phyloP scores from a whole-genome alignment of 1,284 basidiomycete species.

The Heimioporus retisporus region DNA sequence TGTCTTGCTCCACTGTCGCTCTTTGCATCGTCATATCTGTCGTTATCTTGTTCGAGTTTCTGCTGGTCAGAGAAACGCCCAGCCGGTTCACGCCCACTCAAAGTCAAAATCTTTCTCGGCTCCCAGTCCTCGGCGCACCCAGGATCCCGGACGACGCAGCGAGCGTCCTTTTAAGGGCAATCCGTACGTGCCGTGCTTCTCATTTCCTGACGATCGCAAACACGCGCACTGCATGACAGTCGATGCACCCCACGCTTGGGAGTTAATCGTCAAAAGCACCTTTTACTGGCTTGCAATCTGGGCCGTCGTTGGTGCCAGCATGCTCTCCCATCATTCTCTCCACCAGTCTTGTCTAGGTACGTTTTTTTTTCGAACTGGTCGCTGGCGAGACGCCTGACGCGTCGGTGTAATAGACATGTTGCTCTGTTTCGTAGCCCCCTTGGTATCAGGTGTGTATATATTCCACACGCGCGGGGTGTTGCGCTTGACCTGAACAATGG shows the following conservation, averaged over 20 bases:
- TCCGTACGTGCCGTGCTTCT: conserved; percentile 22
- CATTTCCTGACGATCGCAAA: not conserved
- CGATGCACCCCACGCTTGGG: conserved; percentile 28
- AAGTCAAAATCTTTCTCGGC: not conserved
- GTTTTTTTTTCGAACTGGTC: not conserved
- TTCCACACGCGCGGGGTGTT: no score
- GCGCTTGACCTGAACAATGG: no score
- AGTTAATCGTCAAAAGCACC: conserved; percentile 26
- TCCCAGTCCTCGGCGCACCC: not conserved
- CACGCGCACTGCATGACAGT: conserved; percentile 9
- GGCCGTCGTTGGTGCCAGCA: conserved; percentile 14
- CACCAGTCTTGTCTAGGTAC: conserved; percentile 4
- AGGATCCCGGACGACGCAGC: not conserved
- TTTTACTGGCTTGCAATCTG: conserved; percentile 22
- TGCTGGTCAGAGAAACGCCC: conserved; percentile 18
- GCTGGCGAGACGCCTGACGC: no score
- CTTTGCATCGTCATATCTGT: conserved; percentile 25
- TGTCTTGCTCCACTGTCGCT: conserved; percentile 30
- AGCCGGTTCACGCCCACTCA: not conserved
- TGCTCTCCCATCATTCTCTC: conserved; percentile 2
- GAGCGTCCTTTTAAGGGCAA: conserved; percentile 22
- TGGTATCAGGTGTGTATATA: conserved; percentile 17
- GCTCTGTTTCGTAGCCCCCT: not conserved
- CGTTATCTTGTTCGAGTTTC: conserved; percentile 16
- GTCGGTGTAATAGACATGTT: not conserved